Conservation (phyloP, 176 grass and related monocot species). For the Eleusine coracana region DNA sequence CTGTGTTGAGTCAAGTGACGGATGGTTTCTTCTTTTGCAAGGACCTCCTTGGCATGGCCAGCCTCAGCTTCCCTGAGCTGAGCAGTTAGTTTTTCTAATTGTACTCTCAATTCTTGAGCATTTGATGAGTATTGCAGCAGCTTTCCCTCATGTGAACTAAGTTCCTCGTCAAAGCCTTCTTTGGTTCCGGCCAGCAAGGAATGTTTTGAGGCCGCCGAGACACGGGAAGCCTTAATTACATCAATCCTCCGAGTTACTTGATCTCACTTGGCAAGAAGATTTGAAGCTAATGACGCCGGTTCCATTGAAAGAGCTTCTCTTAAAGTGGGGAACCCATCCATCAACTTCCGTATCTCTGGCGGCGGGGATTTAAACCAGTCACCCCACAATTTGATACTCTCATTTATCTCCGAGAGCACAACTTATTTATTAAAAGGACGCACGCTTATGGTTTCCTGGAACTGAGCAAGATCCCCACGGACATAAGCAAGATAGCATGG, state of each 20-base stretch:
- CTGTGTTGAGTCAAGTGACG: no score
- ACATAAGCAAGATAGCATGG: not conserved
- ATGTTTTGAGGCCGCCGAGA: no score
- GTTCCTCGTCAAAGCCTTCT: not conserved
- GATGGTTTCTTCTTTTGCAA: not conserved
- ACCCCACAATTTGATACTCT: not conserved
- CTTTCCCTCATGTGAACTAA: not conserved
- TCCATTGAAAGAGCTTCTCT: not conserved
- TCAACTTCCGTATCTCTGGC: not conserved
- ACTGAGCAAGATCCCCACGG: not conserved
- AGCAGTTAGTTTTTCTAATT: not conserved
- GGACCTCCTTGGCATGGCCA: not conserved
- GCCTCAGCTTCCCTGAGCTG: not conserved
- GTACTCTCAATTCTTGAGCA: not conserved
- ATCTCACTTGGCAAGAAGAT: not conserved
- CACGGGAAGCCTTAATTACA: not conserved
- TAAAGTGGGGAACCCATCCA: not conserved
- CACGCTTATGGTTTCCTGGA: not conserved
- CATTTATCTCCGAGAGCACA: not conserved
- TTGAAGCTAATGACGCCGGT: not conserved
- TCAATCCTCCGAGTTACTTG: not conserved
- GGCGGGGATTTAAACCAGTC: not conserved
- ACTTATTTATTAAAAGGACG: not conserved
- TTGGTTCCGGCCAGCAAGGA: not conserved
- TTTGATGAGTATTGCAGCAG: not conserved